Base-by-base conservation (phyloP, 2,329 filamentous ascomycete species). In the Alternaria sp. region DNA sequence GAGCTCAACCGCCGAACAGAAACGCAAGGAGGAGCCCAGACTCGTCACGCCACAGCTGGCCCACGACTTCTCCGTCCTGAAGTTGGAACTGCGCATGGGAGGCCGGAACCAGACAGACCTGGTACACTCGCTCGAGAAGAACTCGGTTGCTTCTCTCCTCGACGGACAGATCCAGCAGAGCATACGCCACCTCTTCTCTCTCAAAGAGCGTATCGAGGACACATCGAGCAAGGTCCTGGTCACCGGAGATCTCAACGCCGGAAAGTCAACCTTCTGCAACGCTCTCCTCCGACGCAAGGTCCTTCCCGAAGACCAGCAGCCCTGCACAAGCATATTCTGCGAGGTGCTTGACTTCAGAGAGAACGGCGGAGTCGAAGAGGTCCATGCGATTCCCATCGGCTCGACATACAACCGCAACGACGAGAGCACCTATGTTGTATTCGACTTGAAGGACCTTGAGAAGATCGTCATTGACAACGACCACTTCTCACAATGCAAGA, bases 211-310 rank as follows among this genome's bases (percentile, higher is more conserved):
- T 57, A 99, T 99, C 66, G 96, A 98, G 78, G 96, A 99, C 80
- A 98, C 93, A 0, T 93, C 95, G 5, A 98, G 95, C 82, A 99
- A 99, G 80, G 96, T 99, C 2, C 83, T 99, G 61, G 90, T 99
- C 18, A 99, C 96, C 0, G 96, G 96, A 75, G 96, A 99, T 78
- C 82, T 99, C 58, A 99, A 99, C 76, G 95, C 96, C 9, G 96
- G 96, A 76, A 99, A 99, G 78, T 99, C 96, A 5, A 99, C 96
- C 1, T 99, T 99, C 74, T 99, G 96, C 83, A 99, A 99, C 80
- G 96, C 96, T n/a, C 84, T 99, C 3, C 82, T 99, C 44, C 90
- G 96, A 64, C 89, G 94, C 66, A 98, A 98, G 81, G 88, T 99
- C 26, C 82, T 99, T 5, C 96, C 96, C 0, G 96, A 98, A 81